These are phyloP conservation scores for Leccinum ochraceum DNA, from an alignment of 768 basidiomycete genomes.

Conservation along the genomic window DNA sequence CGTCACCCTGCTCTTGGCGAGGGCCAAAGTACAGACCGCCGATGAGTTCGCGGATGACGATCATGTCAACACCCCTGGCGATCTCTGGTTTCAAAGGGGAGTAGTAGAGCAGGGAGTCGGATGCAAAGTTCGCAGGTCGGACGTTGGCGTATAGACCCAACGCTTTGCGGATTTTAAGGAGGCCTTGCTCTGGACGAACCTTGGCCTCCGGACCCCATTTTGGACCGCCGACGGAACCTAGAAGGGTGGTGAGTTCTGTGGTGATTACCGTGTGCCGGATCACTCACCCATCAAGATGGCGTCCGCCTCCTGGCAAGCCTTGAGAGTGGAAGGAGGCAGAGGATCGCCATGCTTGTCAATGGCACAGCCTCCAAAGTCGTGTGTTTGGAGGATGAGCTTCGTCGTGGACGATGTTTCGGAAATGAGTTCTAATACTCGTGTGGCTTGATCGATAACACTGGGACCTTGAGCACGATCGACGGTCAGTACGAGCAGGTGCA, in stretches of 20 bases:
- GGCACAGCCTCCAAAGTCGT: slow-evolving; percentile 89
- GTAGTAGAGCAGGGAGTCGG: slow-evolving; percentile 81
- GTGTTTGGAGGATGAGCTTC: slow-evolving; percentile 69
- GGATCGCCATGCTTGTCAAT: slow-evolving; percentile 89
- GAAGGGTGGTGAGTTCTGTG: slow-evolving; percentile 4
- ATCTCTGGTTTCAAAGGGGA: slow-evolving; percentile 88
- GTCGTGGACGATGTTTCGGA: slow-evolving; percentile 62
- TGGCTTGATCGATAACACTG: slow-evolving; percentile 84
- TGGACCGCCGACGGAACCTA: slow-evolving; percentile 97
- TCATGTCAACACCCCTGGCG: slow-evolving; percentile 84
- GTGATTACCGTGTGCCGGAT: neutral
- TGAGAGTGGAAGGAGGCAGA: slow-evolving; percentile 78
- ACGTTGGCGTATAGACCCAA: slow-evolving; percentile 98
- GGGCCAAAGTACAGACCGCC: slow-evolving; percentile 95
- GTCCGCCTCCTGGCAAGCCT: slow-evolving; percentile 91
- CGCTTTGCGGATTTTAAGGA: slow-evolving; percentile 85
- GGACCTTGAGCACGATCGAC: slow-evolving; percentile 57
- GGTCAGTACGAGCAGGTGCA: neutral
- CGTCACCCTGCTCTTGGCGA: slow-evolving; percentile 81
- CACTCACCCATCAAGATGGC: slow-evolving; percentile 92
- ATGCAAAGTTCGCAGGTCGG: slow-evolving; percentile 93
- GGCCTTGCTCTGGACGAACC: slow-evolving; percentile 90
- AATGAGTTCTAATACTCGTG: slow-evolving; percentile 76
- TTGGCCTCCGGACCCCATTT: slow-evolving; percentile 94
- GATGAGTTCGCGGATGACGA: slow-evolving; percentile 95